phyloP scores from a whole-genome alignment of 495 filamentous ascomycete genomes.

The Chaetomium tenue region DNA sequence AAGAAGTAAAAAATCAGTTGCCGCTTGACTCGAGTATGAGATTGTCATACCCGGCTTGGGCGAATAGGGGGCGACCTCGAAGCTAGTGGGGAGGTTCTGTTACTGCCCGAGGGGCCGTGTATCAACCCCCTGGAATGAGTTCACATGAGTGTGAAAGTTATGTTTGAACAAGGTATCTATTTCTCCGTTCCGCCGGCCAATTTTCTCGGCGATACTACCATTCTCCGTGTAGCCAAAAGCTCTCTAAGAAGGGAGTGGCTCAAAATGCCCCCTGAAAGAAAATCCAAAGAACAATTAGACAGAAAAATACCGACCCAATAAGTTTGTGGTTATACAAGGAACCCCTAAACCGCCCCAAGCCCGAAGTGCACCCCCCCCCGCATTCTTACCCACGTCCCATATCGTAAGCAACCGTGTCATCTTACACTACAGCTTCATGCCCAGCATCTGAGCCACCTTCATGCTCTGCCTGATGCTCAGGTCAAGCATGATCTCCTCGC shows the following conservation, averaged over 20 bases:
- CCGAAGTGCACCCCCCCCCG: neutral
- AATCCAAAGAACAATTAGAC: neutral
- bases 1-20: no score
- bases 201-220: constrained; percentile 8
- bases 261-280: neutral
- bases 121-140: neutral
- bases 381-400: neutral
- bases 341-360: neutral
- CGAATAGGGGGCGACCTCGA: no score
- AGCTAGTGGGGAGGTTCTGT: no score
- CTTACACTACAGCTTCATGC: constrained; percentile 81
- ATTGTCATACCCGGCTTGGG: no score
- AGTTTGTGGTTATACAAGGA: neutral
- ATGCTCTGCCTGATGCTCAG: constrained; percentile 90
- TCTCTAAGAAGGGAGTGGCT: neutral
- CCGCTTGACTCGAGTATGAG: no score
- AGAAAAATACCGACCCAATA: neutral
- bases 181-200: constrained; percentile 9
- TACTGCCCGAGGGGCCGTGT: no score
- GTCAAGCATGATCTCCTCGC: constrained; percentile 98
- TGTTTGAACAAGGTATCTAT: neutral
- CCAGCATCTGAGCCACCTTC: constrained; percentile 83
- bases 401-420: neutral
- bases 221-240: constrained; percentile 3
- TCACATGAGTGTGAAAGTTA: neutral